Conservation (phyloP, 768 basidiomycete genomes). For the Leucocoprinus birnbaumii region DNA sequence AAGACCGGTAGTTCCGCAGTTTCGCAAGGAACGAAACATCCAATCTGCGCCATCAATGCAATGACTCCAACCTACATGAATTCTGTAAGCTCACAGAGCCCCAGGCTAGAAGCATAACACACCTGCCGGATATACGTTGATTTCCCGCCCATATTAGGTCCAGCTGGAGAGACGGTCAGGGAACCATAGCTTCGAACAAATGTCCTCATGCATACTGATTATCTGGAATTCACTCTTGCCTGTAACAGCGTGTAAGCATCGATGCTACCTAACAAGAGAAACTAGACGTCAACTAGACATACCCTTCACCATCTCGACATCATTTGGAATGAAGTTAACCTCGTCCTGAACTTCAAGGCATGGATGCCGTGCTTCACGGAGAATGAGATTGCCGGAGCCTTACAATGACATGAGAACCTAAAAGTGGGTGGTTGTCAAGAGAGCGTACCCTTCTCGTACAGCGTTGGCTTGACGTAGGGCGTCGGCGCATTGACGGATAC, state of each 20-base stretch:
- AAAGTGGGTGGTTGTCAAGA: neutral
- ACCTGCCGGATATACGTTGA: constrained; percentile 95
- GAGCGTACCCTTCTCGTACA: constrained; percentile 68
- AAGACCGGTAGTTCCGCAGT: constrained; percentile 88
- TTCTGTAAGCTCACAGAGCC: neutral
- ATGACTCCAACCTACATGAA: constrained; percentile 77
- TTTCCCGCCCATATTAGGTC: constrained; percentile 99
- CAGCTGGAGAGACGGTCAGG: constrained; percentile 46
- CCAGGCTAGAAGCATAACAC: neutral
- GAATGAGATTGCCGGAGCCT: constrained; percentile 79
- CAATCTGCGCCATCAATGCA: constrained; percentile 92
- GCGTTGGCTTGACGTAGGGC: constrained; percentile 82
- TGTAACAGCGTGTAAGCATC: constrained; percentile 21
- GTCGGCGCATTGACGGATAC: constrained; percentile 86
- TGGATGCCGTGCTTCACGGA: constrained; percentile 90
- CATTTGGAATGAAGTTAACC: constrained; percentile 92
- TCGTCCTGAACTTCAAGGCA: constrained; percentile 97
- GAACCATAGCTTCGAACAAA: neutral
- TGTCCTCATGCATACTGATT: constrained; percentile 57
- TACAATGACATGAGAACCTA: neutral
- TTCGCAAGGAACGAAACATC: constrained; percentile 92
- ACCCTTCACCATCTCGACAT: constrained; percentile 93
- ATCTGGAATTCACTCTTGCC: constrained; percentile 92
- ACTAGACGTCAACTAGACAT: too few species aligned
- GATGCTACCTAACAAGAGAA: neutral